Conservation (phyloP, 2,329 filamentous ascomycete genomes). For the Pseudogymnoascus sp. region DNA sequence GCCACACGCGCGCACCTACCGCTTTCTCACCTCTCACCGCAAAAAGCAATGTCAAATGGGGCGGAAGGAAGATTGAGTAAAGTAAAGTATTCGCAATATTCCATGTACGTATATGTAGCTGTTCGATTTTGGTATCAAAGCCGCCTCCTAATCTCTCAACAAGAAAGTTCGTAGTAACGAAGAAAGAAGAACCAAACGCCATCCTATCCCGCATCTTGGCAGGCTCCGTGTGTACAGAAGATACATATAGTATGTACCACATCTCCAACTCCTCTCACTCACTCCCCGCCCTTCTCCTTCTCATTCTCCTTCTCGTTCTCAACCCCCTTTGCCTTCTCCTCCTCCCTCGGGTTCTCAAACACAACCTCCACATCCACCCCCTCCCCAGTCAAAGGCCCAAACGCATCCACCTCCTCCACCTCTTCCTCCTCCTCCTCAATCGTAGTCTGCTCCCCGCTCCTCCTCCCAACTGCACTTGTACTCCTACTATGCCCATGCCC, state of each 20-base stretch:
- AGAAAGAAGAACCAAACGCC: neutral
- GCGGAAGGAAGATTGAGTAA: neutral
- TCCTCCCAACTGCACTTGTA: constrained; percentile 56
- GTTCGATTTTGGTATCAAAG: constrained; percentile 7
- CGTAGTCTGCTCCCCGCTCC: constrained; percentile 65
- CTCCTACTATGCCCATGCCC: constrained; percentile 42
- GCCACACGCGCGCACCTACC: neutral
- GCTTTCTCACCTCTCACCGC: neutral
- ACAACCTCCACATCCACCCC: constrained; percentile 20
- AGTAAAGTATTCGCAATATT: neutral
- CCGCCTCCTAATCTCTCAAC: neutral
- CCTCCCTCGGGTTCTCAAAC: neutral
- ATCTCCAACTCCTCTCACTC: neutral
- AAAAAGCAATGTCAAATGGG: neutral
- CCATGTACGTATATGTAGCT: constrained; percentile 6
- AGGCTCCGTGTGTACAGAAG: neutral
- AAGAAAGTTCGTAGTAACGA: neutral
- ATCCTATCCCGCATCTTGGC: neutral
- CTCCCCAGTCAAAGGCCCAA: constrained; percentile 39
- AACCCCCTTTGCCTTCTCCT: neutral
- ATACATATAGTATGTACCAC: constrained; percentile 3
- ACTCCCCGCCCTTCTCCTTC: neutral
- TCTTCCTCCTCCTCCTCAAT: constrained; percentile 53
- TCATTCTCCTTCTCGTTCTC: neutral
- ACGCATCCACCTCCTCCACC: constrained; percentile 45